phyloP scores from a whole-genome alignment of 257 asterid genomes.

The Solanum virginianum region DNA sequence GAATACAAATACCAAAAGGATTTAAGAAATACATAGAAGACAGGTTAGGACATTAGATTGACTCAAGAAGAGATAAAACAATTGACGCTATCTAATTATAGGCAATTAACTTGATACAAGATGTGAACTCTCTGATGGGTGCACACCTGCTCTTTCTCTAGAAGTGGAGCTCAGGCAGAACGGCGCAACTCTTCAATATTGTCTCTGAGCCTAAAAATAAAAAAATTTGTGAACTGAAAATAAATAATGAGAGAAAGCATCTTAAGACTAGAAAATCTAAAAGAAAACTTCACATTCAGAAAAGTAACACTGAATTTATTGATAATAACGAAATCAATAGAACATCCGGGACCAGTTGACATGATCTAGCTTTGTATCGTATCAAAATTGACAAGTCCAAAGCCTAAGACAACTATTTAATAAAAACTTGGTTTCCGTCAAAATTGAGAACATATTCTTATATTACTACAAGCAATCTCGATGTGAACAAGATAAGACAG shows the following conservation, averaged over 20 bases:
- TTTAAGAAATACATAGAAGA: not conserved
- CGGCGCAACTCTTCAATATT: conserved; percentile 73
- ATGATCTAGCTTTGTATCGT: not conserved
- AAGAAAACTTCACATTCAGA: not conserved
- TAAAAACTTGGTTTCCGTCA: not conserved
- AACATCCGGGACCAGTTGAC: not conserved
- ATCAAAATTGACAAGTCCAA: not conserved
- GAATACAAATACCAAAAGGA: not conserved
- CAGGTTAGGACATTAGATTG: not conserved
- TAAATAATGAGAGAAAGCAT: not conserved
- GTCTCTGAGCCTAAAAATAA: conserved; percentile 67
- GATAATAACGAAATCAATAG: not conserved
- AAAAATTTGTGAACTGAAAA: conserved; percentile 6
- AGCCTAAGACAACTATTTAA: not conserved
- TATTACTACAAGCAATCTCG: not conserved
- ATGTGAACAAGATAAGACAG: not conserved
- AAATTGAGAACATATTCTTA: not conserved
- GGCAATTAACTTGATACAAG: not conserved
- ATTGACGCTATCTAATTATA: not conserved
- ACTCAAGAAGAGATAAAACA: not conserved
- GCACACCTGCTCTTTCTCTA: conserved; percentile 79
- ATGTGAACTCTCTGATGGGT: not conserved
- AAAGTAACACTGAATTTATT: not conserved
- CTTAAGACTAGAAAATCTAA: not conserved
- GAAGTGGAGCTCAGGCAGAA: too few relatives aligned